A percentile compares a stretch with the other conserved stretches of the same genome.
These are phyloP conservation scores for Sorghum bicolor DNA, from an alignment of 176 grass and related monocot genomes.

Conservation along the genomic window DNA sequence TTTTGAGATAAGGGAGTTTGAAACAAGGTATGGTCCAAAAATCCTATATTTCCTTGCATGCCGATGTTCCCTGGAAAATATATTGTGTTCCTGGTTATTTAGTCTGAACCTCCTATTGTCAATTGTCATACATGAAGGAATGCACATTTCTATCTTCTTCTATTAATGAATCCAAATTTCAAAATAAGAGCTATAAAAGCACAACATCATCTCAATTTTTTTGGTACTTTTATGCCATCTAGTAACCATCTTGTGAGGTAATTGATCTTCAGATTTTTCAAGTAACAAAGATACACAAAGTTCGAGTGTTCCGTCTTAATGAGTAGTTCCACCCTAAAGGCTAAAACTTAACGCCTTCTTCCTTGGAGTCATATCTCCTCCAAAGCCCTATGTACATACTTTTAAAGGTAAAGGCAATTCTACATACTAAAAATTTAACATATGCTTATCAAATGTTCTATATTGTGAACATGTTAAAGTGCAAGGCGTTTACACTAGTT, in stretches of 20 bases:
- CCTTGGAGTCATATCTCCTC: neutral
- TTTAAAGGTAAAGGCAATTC: neutral
- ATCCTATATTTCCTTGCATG: neutral
- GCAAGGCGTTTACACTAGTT: neutral
- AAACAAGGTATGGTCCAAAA: constrained; percentile 61
- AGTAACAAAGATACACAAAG: neutral
- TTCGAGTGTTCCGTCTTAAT: neutral
- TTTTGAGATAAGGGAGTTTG: constrained; percentile 96
- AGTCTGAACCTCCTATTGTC: neutral
- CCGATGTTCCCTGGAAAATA: neutral
- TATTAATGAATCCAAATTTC: neutral
- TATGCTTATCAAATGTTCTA: neutral
- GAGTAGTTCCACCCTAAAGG: neutral
- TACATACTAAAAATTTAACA: neutral
- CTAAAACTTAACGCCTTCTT: neutral
- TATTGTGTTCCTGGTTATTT: neutral
- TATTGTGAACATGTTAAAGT: neutral
- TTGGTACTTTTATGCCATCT: neutral
- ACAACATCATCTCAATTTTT: neutral
- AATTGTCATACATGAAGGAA: neutral
- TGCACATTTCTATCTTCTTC: neutral
- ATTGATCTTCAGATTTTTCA: neutral
- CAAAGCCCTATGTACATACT: neutral
- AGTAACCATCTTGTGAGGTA: neutral
- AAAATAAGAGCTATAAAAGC: neutral